These are phyloP conservation scores for Parasitella parasitica DNA, from an alignment of 371 early-diverging fungal species.

Conservation along the genomic window DNA sequence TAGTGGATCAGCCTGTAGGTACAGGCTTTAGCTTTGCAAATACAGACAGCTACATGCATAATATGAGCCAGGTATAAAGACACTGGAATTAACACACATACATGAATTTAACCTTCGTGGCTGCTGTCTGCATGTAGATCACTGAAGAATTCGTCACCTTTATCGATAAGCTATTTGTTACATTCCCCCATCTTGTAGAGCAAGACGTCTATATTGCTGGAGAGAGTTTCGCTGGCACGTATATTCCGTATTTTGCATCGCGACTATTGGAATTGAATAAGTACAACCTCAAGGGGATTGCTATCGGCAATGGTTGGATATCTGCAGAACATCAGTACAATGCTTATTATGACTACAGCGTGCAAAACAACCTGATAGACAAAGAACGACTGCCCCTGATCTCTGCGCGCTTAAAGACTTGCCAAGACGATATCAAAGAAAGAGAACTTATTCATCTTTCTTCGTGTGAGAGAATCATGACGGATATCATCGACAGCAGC, in stretches of 20 bases:
- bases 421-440: conserved; percentile 22
- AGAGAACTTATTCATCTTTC: conserved; percentile 22
- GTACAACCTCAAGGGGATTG: conserved; percentile 65
- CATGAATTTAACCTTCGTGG: neutral
- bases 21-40: conserved; percentile 75
- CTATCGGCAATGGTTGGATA: conserved; percentile 91
- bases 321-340: conserved; percentile 73
- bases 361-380: conserved; percentile 39
- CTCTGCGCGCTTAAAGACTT: conserved; percentile 21
- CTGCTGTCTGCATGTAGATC: conserved; percentile 30
- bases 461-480: conserved; percentile 34
- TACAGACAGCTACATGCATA: conserved; percentile 37
- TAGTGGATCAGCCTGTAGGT: conserved; percentile 88
- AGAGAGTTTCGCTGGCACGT: conserved; percentile 86
- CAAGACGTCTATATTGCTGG: conserved; percentile 78
- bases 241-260: conserved; percentile 78
- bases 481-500: conserved; percentile 29
- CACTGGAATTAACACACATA: neutral
- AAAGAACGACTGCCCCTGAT: conserved; percentile 21
- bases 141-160: conserved; percentile 60
- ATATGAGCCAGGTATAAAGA: conserved; percentile 38
- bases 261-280: conserved; percentile 58
- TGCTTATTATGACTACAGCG: conserved; percentile 52
- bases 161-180: conserved; percentile 57
- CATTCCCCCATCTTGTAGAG: conserved; percentile 59